A percentile compares a stretch with the other conserved stretches of the same genome.
Conservation (phyloP, 306 rosid genomes). For the Prunus salicina region DNA sequence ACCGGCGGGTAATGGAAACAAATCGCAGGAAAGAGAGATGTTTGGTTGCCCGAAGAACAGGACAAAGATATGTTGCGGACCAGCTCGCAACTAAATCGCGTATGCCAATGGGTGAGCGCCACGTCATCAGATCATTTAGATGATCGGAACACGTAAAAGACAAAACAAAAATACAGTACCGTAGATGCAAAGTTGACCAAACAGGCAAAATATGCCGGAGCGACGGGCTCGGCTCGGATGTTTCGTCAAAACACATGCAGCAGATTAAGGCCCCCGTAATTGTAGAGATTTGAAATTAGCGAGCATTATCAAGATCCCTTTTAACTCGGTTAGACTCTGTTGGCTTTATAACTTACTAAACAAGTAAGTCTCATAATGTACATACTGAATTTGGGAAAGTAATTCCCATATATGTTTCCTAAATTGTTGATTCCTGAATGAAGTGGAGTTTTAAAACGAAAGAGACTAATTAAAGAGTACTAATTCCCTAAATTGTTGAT, state of each 20-base stretch:
- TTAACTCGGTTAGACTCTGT: no score
- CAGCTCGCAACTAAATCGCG: conserved; percentile 35
- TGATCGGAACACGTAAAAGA: not conserved
- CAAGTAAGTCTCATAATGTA: no score
- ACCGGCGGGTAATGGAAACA: not conserved
- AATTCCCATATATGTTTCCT: no score
- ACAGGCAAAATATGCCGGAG: not conserved
- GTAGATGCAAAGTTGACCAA: not conserved
- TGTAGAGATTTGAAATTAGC: no score
- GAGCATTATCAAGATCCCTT: no score
- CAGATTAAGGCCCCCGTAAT: not conserved
- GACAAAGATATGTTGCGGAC: conserved; percentile 37
- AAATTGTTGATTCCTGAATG: no score
- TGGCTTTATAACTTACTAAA: no score
- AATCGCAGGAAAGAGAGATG: not conserved
- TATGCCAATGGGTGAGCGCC: conserved; percentile 2
- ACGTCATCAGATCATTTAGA: not conserved
- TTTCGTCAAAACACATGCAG: not conserved
- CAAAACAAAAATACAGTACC: not conserved
- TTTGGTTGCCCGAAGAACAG: not conserved
- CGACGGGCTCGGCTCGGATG: not conserved
- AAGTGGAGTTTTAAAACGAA: no score
- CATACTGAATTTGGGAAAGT: no score
- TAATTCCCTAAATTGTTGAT: no score
- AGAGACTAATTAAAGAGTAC: no score